Conservation (phyloP, 257 asterid species). For the Avicennia marina region DNA sequence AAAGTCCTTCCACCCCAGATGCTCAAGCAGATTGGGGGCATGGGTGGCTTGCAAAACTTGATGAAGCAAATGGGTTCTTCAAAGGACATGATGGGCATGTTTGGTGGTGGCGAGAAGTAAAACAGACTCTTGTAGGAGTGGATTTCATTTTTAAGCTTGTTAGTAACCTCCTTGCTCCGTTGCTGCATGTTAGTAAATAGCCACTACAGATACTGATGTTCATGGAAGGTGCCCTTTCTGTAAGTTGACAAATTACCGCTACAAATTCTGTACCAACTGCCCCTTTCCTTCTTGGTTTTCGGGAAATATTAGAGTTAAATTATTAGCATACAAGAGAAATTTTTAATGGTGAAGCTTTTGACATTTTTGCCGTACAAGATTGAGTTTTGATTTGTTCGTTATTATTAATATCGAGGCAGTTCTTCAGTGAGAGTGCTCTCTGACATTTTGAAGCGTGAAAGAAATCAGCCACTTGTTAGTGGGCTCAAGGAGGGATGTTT, state of each 20-base stretch:
- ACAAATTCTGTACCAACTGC: too few relatives aligned
- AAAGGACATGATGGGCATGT: conserved; percentile 95
- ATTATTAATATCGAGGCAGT: too few relatives aligned
- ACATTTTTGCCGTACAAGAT: neutral
- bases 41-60: conserved; percentile 89
- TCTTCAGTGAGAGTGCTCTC: too few relatives aligned
- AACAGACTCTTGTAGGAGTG: too few relatives aligned
- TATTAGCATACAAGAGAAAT: neutral
- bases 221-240: neutral
- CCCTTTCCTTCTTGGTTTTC: neutral
- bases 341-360: neutral
- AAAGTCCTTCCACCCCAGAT: conserved; percentile 91
- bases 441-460: too few relatives aligned
- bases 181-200: neutral
- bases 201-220: conserved; percentile 11
- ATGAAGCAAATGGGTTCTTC: conserved; percentile 91
- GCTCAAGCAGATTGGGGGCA: conserved; percentile 92
- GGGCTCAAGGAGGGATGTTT: too few relatives aligned
- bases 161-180: neutral
- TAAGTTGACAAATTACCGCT: neutral
- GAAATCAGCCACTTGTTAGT: too few relatives aligned
- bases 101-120: conserved; percentile 83
- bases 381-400: neutral
- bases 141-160: neutral
- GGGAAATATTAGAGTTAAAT: neutral